Conservation (phyloP, 306 rosid species). For the Casuarina glauca region DNA sequence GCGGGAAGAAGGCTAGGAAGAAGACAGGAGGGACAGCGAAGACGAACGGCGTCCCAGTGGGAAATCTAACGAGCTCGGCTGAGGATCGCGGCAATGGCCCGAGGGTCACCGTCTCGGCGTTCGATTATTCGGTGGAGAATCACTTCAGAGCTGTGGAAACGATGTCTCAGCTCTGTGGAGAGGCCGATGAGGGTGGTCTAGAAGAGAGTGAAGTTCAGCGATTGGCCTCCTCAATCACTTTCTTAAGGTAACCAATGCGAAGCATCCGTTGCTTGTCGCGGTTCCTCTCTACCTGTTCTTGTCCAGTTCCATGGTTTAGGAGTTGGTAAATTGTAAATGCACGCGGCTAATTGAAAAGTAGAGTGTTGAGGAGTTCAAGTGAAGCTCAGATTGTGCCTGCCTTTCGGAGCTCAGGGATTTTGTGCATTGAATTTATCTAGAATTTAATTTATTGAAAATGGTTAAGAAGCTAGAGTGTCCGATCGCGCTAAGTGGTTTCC, state of each 20-base stretch:
- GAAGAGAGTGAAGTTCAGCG: constrained; percentile 49
- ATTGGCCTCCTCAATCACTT: constrained; percentile 55
- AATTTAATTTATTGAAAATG: no score
- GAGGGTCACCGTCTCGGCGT: constrained; percentile 40
- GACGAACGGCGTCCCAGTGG: constrained; percentile 19
- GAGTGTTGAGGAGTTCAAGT: no score
- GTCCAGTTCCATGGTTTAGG: no score
- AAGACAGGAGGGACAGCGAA: constrained; percentile 8
- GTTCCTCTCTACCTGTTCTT: no score
- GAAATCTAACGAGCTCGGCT: neutral
- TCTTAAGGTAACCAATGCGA: constrained; percentile 53
- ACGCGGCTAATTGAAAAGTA: no score
- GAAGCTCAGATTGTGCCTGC: no score
- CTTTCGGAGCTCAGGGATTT: no score
- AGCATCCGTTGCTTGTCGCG: no score
- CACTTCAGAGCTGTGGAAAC: constrained; percentile 57
- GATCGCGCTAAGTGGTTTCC: no score
- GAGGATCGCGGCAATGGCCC: constrained; percentile 13
- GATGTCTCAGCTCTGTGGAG: constrained; percentile 60
- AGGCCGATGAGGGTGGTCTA: constrained; percentile 28
- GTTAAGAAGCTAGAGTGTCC: no score
- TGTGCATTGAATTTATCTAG: no score
- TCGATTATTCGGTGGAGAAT: constrained; percentile 63
- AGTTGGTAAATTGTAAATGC: no score
- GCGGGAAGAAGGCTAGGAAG: constrained; percentile 26